phyloP scores from a whole-genome alignment of 345 rosid species.

The Corchorus olitorius region DNA sequence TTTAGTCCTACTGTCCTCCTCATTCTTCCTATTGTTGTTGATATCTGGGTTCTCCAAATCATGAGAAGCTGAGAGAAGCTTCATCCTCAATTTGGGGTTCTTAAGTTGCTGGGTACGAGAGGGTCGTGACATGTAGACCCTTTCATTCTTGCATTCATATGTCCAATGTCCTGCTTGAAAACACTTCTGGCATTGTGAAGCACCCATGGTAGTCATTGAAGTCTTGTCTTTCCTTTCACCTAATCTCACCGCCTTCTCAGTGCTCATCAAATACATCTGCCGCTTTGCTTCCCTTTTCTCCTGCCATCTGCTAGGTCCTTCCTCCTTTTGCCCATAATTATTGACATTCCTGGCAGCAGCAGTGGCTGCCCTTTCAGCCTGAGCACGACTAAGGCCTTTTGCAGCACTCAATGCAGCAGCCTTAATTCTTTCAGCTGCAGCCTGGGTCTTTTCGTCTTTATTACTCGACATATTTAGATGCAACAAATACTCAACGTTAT shows the following conservation, averaged over 20 bases:
- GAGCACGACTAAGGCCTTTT: conserved; percentile 92
- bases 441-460: conserved; percentile 89
- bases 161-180: conserved; percentile 96
- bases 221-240: conserved; percentile 94
- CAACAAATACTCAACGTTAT: not conserved
- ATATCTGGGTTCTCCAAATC: conserved; percentile 54
- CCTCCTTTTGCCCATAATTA: conserved; percentile 98
- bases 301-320: conserved; percentile 99
- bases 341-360: conserved; percentile 96
- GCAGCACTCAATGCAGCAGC: conserved; percentile 91
- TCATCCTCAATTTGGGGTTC: conserved; percentile 79
- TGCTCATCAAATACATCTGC: conserved; percentile 99
- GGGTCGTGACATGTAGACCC: conserved; percentile 88
- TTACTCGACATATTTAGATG: conserved; percentile 67
- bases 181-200: conserved; percentile 90
- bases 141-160: conserved; percentile 88
- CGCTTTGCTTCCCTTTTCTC: conserved; percentile 95
- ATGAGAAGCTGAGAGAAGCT: conserved; percentile 51
- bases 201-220: conserved; percentile 46
- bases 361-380: conserved; percentile 93
- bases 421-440: conserved; percentile 87
- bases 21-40: conserved; percentile 49
- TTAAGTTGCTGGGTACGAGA: conserved; percentile 95
- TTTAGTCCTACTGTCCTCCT: conserved; percentile 55
- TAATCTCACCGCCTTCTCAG: conserved; percentile 85